Base-by-base conservation (phyloP, 2,329 filamentous ascomycete species). In the Trichoderma sp. region DNA sequence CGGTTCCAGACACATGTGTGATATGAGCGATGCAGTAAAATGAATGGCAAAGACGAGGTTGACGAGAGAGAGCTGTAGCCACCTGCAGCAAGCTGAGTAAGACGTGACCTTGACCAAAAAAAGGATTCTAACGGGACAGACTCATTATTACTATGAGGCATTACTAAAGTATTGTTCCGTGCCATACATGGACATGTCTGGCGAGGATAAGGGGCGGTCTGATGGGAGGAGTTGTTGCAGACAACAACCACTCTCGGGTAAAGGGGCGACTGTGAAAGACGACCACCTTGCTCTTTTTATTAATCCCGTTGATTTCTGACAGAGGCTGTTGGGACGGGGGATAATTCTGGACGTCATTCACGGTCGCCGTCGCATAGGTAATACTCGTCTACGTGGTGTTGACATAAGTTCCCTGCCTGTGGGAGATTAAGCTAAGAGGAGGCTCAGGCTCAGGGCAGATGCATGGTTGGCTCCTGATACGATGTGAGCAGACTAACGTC, bases 11-110 rank as follows among this genome's bases (percentile, higher is more conserved):
- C 34, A 34, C 13, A 39, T 27, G 54, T 58, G 68, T 67, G 52
- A 69, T 22, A 34, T 22, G 52, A 64, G 65, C 63, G 56, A 59
- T 45, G 45, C 37, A 10, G 34, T 39, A 65, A 37, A n/a, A 50
- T 58, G 58, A 63, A 54, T 9, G 5, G 22, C 15, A 7, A 13
- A 45, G 7, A 19, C 29, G 17, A 25, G 35, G 32, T n/a, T 34
- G 32, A 58, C 9, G 10, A 53, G 25, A 67, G 45, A 32, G 27
- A 19, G 22, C 6, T 9, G 4, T 22, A 25, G 2, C 13, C 29
- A 19, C 25, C 32, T 6, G 10, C 52, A 17, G 32, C 52, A 48
- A 19, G 29, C 19, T 56, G 60, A 45, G 35, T 32, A 29, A 56
- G 61, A n/a, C 9, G n/a, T 25, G 27, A 15, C 27, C n/a, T 34